These are phyloP conservation scores for Wickerhamomyces rabaulensis DNA, from an alignment of 805 yeast species.

Conservation along the genomic window DNA sequence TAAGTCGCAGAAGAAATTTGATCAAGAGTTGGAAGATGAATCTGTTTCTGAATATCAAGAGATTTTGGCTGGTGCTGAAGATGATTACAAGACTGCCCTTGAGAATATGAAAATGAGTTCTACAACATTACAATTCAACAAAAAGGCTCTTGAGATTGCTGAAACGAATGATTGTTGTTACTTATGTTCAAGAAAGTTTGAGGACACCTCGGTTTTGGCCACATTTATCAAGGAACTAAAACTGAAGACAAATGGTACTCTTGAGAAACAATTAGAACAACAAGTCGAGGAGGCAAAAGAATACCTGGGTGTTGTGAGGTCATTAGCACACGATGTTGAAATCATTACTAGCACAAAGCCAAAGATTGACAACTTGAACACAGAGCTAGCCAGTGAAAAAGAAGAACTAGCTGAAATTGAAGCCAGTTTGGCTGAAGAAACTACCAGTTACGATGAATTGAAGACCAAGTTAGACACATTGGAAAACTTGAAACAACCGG, in stretches of 20 bases:
- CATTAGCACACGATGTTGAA: conserved; percentile 25
- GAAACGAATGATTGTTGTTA: conserved; percentile 54
- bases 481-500: conserved; percentile 20
- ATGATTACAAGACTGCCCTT: conserved; percentile 52
- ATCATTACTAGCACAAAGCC: conserved; percentile 11
- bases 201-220: conserved; percentile 26
- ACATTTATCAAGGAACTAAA: conserved; percentile 25
- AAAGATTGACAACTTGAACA: conserved; percentile 5
- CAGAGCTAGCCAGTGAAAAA: conserved; percentile 15
- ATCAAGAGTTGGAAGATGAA: conserved; percentile 24
- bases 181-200: conserved; percentile 67
- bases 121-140: conserved; percentile 65
- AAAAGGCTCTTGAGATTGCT: conserved; percentile 64
- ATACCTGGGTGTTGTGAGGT: conserved; percentile 24
- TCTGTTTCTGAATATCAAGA: conserved; percentile 46
- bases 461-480: conserved; percentile 3
- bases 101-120: conserved; percentile 64
- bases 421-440: background rate
- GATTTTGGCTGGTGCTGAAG: conserved; percentile 51
- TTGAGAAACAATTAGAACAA: conserved; percentile 28
- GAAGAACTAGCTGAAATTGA: conserved; percentile 5
- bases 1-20: conserved; percentile 8
- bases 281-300: conserved; percentile 29
- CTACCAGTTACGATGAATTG: background rate
- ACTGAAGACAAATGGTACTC: conserved; percentile 26